These are phyloP conservation scores for Teunomyces kruisii DNA, from an alignment of 805 yeast species.

Conservation along the genomic window DNA sequence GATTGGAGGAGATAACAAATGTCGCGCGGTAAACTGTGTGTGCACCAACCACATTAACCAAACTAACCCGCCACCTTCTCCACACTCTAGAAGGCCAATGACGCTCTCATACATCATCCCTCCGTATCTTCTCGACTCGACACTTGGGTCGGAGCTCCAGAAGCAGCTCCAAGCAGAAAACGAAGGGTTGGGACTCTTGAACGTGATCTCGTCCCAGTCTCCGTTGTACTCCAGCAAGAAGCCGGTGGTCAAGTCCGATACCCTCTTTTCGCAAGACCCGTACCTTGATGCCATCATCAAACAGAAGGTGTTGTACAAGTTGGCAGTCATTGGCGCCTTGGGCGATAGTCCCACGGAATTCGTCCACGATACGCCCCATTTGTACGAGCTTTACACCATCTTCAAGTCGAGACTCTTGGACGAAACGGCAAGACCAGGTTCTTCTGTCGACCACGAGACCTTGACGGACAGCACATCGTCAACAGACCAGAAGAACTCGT, in stretches of 20 bases:
- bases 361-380: slow-evolving; percentile 22
- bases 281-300: slow-evolving; percentile 30
- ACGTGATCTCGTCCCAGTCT: slow-evolving; percentile 26
- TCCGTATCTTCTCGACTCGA: slow-evolving; percentile 41
- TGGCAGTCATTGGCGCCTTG: slow-evolving; percentile 35
- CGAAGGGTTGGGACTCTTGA: slow-evolving; percentile 24
- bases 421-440: slow-evolving; percentile 4
- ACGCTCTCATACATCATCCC: slow-evolving; percentile 33
- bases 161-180: slow-evolving; percentile 21
- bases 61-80: no score
- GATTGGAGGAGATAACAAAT: no score
- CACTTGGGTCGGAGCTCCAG: slow-evolving; percentile 33
- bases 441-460: neutral
- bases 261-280: slow-evolving; percentile 30
- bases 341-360: slow-evolving; percentile 28
- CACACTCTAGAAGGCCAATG: neutral
- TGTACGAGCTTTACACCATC: slow-evolving; percentile 29
- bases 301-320: slow-evolving; percentile 33
- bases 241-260: slow-evolving; percentile 6
- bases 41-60: neutral
- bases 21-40: neutral
- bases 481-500: slow-evolving; percentile 2
- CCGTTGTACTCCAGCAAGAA: slow-evolving; percentile 21
- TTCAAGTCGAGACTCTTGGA: slow-evolving; percentile 30
- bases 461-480: neutral